These are phyloP conservation scores for Cokeromyces recurvatus DNA, from an alignment of 371 early-diverging fungal genomes.

Conservation along the genomic window DNA sequence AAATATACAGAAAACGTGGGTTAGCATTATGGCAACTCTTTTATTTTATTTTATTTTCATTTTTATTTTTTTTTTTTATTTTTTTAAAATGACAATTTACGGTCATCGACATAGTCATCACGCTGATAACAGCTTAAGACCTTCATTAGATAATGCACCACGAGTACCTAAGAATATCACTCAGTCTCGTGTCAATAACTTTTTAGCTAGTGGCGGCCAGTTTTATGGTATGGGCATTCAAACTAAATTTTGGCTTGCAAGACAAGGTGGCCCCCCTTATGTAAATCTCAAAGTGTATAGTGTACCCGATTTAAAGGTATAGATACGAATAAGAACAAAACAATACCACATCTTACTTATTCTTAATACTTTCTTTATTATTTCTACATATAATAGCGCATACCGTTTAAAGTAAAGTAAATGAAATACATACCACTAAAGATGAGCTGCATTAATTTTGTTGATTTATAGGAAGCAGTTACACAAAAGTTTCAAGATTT, in stretches of 20 bases:
- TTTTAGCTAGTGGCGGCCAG: constrained; percentile 32
- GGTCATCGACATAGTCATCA: constrained; percentile 21
- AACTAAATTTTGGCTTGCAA: constrained; percentile 25
- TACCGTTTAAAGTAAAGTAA: constrained; percentile 31
- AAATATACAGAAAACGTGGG: no score
- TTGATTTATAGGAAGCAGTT: constrained; percentile 42
- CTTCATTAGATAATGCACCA: constrained; percentile 34
- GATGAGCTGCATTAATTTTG: no score
- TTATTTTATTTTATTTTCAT: no score
- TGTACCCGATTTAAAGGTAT: constrained; percentile 70
- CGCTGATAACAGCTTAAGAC: constrained; percentile 3
- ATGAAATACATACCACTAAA: not conserved
- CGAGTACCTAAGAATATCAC: constrained; percentile 35
- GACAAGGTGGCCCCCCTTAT: constrained; percentile 30
- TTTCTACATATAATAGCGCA: no score
- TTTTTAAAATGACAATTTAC: constrained; percentile 20
- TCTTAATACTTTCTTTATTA: no score
- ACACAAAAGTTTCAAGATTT: constrained; percentile 32
- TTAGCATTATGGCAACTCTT: no score
- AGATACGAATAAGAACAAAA: not conserved
- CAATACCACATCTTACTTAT: no score
- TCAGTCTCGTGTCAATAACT: constrained; percentile 38
- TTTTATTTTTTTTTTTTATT: no score
- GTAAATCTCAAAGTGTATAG: constrained; percentile 55
- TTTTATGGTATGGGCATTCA: constrained; percentile 46